A percentile compares a stretch with the other conserved stretches of the same genome.
Evolutionary conservation across 148 eudicot genomes (phyloP).

Genomic region (Nepenthes gracilis): DNA sequence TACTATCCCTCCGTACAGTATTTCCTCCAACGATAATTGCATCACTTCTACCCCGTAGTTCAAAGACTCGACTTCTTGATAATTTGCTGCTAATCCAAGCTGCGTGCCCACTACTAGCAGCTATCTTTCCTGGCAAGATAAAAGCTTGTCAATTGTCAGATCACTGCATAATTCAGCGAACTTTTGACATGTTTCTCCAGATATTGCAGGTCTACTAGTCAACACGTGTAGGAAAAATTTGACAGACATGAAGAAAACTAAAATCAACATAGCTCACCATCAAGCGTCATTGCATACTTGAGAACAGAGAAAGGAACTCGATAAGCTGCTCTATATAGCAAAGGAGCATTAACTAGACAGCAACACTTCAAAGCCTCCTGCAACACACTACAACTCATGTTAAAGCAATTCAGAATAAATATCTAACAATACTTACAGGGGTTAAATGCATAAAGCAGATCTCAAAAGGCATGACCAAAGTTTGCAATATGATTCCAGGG

Average conservation of each 20-base stretch:
- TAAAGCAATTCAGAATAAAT: too few relatives aligned
- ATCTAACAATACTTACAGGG: too few relatives aligned
- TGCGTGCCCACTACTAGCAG: constrained; percentile 85
- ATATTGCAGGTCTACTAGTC: too few relatives aligned
- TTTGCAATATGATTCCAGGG: too few relatives aligned
- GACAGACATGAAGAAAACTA: neutral
- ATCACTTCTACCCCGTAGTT: constrained; percentile 87
- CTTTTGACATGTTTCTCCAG: too few relatives aligned
- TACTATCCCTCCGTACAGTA: constrained; percentile 93
- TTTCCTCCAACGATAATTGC: constrained; percentile 97
- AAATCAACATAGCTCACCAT: constrained; percentile 39
- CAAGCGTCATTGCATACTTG: constrained; percentile 98
- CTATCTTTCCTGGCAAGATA: constrained; percentile 70
- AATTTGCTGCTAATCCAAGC: constrained; percentile 85
- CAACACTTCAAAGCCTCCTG: constrained; percentile 86
- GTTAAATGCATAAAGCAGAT: too few relatives aligned
- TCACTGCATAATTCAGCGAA: too few relatives aligned
- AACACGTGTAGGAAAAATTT: neutral
- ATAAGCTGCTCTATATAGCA: constrained; percentile 79
- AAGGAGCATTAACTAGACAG: constrained; percentile 88
- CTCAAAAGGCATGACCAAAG: too few relatives aligned
- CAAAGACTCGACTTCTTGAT: constrained; percentile 83
- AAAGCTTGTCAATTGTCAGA: too few relatives aligned
- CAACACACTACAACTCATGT: neutral
- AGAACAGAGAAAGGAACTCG: constrained; percentile 83